Percentiles rank a stretch among this genome's conserved stretches.
These are phyloP conservation scores for Papiliotrema flavescens DNA, from an alignment of 1,284 basidiomycete species.

Conservation along the genomic window DNA sequence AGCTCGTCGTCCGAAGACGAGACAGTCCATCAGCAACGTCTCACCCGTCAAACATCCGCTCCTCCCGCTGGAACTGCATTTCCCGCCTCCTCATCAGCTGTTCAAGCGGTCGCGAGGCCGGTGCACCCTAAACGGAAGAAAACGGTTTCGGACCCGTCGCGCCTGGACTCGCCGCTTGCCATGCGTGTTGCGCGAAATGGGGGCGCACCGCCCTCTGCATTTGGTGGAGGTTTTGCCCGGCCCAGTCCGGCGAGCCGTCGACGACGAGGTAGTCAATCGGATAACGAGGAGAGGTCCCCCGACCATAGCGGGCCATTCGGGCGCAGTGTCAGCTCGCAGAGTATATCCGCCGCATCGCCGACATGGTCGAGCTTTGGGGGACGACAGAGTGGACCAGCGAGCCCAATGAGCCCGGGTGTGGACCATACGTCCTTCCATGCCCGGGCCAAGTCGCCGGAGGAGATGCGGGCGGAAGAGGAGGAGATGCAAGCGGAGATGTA, in stretches of 20 bases:
- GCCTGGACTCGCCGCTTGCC: constrained; percentile 25
- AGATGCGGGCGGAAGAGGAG: constrained; percentile 7
- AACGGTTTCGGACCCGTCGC: constrained; percentile 28
- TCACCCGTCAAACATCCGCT: constrained; percentile 19
- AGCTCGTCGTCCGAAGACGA: constrained; percentile 27
- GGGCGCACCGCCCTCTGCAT: constrained; percentile 22
- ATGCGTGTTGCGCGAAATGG: constrained; percentile 17
- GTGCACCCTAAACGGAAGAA: constrained; percentile 22
- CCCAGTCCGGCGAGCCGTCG: constrained; percentile 32
- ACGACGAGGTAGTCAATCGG: constrained; percentile 16
- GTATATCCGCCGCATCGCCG: constrained; percentile 10
- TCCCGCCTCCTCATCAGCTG: constrained; percentile 4
- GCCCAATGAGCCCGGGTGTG: constrained; percentile 24
- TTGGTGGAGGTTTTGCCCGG: constrained; percentile 30
- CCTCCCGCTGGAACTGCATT: constrained; percentile 10
- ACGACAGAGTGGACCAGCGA: constrained; percentile 20
- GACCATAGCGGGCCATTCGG: background rate
- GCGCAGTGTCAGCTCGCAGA: constrained; percentile 6
- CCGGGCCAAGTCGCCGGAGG: constrained; percentile 28
- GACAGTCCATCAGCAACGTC: constrained; percentile 7
- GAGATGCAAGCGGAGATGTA: constrained; percentile 4
- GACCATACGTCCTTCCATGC: constrained; percentile 35
- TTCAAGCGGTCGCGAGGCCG: constrained; percentile 6
- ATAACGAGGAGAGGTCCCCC: background rate
- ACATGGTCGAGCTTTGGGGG: constrained; percentile 4